Conservation (phyloP, 2,329 filamentous ascomycete species). For the Fusarium staphyleae region DNA sequence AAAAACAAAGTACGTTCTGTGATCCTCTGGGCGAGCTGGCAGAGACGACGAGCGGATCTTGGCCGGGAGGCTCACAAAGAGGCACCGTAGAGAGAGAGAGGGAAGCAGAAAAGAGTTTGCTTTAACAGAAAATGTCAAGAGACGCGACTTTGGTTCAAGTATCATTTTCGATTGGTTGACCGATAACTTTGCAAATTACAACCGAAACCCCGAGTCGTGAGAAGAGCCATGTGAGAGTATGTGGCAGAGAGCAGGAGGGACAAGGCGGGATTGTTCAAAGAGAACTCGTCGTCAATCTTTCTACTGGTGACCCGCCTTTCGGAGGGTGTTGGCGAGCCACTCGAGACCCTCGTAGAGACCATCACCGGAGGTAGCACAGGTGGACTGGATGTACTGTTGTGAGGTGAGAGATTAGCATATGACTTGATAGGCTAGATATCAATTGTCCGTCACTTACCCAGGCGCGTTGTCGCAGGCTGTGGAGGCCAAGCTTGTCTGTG, state of each 20-base stretch:
- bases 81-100: conserved; percentile 41
- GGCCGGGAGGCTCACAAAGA: conserved; percentile 42
- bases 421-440: conserved; percentile 3
- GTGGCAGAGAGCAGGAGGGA: conserved; percentile 50
- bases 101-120: conserved; percentile 35
- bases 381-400: conserved; percentile 95
- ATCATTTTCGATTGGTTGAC: conserved; percentile 64
- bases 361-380: conserved; percentile 97
- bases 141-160: conserved; percentile 46
- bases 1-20: conserved; percentile 40
- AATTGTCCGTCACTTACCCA: conserved; percentile 76
- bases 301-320: conserved; percentile 75
- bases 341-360: conserved; percentile 99
- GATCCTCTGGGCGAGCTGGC: conserved; percentile 38
- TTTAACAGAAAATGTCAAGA: conserved; percentile 41
- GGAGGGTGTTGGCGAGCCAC: conserved; percentile 85
- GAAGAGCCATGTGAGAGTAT: conserved; percentile 52
- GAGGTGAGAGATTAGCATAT: conserved; percentile 34
- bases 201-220: conserved; percentile 59
- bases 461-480: conserved; percentile 97
- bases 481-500: conserved; percentile 99
- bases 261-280: conserved; percentile 45
- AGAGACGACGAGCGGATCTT: conserved; percentile 35
- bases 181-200: conserved; percentile 65
- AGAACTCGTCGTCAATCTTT: conserved; percentile 47